Percentiles rank a stretch among this genome's conserved stretches.
Evolutionary conservation across 768 basidiomycete genomes (phyloP).

Genomic region (Termitomyces sp.): DNA sequence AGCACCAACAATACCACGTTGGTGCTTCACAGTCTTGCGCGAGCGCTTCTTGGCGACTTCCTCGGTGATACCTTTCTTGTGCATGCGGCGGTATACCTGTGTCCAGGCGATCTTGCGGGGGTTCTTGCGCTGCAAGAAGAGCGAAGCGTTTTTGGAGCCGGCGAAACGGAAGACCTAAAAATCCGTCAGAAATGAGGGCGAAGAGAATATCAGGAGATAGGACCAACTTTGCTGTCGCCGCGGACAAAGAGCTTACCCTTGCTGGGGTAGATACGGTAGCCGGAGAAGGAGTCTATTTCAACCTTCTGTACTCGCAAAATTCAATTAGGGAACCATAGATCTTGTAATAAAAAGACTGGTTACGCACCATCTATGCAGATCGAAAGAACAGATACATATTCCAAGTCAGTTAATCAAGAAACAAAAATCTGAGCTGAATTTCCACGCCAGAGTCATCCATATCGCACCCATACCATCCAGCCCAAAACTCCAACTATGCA

Average conservation of each 20-base stretch:
- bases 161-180: constrained; percentile 91
- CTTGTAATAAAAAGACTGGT: background rate
- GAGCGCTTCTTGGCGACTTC: constrained; percentile 99
- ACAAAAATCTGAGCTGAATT: background rate
- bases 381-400: constrained; percentile 1
- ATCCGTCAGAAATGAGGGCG: background rate
- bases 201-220: background rate
- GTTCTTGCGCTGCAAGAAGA: constrained; percentile 99
- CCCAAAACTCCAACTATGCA: constrained; percentile 20
- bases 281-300: constrained; percentile 98
- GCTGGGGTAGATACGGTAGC: constrained; percentile 95
- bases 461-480: constrained; percentile 34
- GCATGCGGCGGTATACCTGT: constrained; percentile 88
- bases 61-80: constrained; percentile 99
- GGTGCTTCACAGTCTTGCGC: constrained; percentile 94
- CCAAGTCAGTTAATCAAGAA: constrained; percentile 12
- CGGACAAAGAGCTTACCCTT: constrained; percentile 96
- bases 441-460: constrained; percentile 30
- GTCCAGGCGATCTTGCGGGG: constrained; percentile 99
- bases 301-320: constrained; percentile 65
- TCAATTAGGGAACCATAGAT: constrained; percentile 10
- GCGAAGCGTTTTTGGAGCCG: constrained; percentile 87
- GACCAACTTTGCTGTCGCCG: constrained; percentile 86
- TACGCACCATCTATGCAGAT: constrained; percentile 36
- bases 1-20: constrained; percentile 97